Evolutionary conservation across 495 filamentous ascomycete species (phyloP), one percentile per base, ranked within the genome.

Genomic region (Haplographium delicatum): DNA sequence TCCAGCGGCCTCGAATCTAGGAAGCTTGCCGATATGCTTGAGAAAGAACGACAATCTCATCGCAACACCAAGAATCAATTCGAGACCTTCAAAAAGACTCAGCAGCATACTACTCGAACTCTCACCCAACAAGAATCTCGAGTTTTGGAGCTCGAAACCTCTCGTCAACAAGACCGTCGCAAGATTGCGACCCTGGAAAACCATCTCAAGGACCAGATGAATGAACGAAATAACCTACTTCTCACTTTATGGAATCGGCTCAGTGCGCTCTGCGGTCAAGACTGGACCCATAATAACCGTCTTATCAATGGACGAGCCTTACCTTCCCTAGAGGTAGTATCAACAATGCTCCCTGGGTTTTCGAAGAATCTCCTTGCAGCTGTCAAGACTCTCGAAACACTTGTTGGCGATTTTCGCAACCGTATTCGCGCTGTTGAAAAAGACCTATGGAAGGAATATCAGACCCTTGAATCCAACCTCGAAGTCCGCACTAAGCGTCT

Each of bases 231-330:
- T 63, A 83, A 83, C 30, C 76, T 98, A 37, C 79, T 96, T 23
- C 78, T 94, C 10, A 74, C 80, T 11, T 72, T 96, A 13, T 98
- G 93, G 93, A 88, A 88, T 45, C 80, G 89, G 23, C 74, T 98
- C 11, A 87, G 85, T 2, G 70, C 82, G 7, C 82, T 96, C 45
- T 97, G 94, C 57, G 93, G 93, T 24, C 73, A 78, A 0, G 93
- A 97, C 61, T 98, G 93, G 93, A 81, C 86, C 0, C 85, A 95
- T 55, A 82, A 87, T 53, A 91, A 97, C 58, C 85, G 83, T 52
- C 79, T 94, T 33, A 88, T 96, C 62, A 88, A 91, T 53, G 89
- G 89, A 41, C 86, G 91, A 44, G 76, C 75, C 10, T 70, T 91
- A 5, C 87, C 89, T 0, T 86, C 83, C 27, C 70, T 93, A 41